A percentile compares a stretch with the other conserved stretches of the same genome.
Conservation (phyloP, 2,329 filamentous ascomycete species). For the Arachnomyces sp. region DNA sequence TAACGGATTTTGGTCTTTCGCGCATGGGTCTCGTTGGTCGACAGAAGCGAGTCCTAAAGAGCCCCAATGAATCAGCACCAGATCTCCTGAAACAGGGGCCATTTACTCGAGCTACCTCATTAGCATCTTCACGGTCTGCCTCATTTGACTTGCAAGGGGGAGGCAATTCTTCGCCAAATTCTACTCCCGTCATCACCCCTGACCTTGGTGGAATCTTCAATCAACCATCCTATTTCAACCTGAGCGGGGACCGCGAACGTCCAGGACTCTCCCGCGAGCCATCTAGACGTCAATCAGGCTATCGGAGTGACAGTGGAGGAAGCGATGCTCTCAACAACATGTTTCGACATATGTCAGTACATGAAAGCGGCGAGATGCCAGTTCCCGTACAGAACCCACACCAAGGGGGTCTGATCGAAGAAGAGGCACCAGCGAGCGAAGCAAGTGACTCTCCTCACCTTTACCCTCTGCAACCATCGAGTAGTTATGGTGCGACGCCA, state of each 20-base stretch:
- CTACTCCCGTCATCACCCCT: constrained; percentile 81
- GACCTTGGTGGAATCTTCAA: constrained; percentile 58
- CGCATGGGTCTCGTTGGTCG: constrained; percentile 94
- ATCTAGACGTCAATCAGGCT: constrained; percentile 61
- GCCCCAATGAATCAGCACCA: constrained; percentile 70
- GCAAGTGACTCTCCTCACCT: constrained; percentile 71
- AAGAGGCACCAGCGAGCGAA: constrained; percentile 66
- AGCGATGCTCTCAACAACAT: constrained; percentile 78
- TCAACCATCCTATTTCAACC: constrained; percentile 88
- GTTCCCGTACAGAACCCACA: constrained; percentile 24
- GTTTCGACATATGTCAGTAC: constrained; percentile 69
- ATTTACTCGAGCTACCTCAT: constrained; percentile 74
- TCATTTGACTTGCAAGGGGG: constrained; percentile 81
- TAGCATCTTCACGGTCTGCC: constrained; percentile 82
- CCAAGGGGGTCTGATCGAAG: constrained; percentile 51
- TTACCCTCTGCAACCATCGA: constrained; percentile 53
- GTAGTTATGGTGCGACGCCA: constrained; percentile 40
- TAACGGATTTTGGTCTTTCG: constrained; percentile 95
- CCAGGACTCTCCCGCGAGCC: constrained; percentile 52
- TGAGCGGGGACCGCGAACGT: constrained; percentile 43
- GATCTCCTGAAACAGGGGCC: constrained; percentile 89
- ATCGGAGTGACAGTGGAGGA: constrained; percentile 84
- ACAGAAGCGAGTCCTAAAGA: constrained; percentile 84
- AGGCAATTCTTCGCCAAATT: constrained; percentile 59
- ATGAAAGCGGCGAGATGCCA: constrained; percentile 47